Percentiles rank a stretch among this genome's conserved stretches.
Evolutionary conservation across 192 early-diverging fungal genomes (phyloP).

Genomic region (Powellomyces hirtus): DNA sequence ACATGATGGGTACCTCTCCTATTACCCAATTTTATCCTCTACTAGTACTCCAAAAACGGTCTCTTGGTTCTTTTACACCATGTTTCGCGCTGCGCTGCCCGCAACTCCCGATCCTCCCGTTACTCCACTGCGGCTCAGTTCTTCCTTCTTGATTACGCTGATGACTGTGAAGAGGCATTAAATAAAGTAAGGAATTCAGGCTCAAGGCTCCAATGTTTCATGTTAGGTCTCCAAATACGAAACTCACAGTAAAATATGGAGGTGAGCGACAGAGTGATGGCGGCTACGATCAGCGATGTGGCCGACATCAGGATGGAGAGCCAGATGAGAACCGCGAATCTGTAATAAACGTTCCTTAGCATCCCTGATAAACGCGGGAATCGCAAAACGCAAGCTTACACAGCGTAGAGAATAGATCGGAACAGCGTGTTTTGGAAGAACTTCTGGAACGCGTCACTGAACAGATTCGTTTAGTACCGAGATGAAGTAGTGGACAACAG

Average conservation of each 20-base stretch:
- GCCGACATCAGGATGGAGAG: slow-evolving; percentile 32
- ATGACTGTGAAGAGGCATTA: slow-evolving; percentile 26
- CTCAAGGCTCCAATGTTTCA: too few species aligned
- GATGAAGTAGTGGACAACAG: too few species aligned
- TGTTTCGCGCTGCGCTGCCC: background rate
- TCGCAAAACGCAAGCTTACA: slow-evolving; percentile 15
- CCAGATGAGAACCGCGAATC: slow-evolving; percentile 45
- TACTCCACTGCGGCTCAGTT: slow-evolving; percentile 14
- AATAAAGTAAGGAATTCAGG: background rate
- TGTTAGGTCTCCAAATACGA: too few species aligned
- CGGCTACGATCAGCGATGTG: slow-evolving; percentile 31
- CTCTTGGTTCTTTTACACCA: too few species aligned
- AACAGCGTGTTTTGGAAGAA: slow-evolving; percentile 42
- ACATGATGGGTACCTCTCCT: too few species aligned
- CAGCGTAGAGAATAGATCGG: slow-evolving; percentile 35
- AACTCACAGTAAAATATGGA: slow-evolving; percentile 37
- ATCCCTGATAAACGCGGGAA: background rate
- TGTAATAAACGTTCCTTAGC: background rate
- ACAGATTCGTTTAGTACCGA: background rate
- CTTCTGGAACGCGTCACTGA: slow-evolving; percentile 22
- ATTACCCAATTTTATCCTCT: too few species aligned
- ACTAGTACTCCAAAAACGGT: too few species aligned
- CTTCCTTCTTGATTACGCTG: slow-evolving; percentile 25
- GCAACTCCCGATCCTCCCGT: slow-evolving; percentile 27
- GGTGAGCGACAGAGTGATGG: slow-evolving; percentile 32